Evolutionary conservation across 164 flowering plant species (phyloP), one percentile per base, ranked within the genome.

Genomic region (Brasenia schreberi): DNA sequence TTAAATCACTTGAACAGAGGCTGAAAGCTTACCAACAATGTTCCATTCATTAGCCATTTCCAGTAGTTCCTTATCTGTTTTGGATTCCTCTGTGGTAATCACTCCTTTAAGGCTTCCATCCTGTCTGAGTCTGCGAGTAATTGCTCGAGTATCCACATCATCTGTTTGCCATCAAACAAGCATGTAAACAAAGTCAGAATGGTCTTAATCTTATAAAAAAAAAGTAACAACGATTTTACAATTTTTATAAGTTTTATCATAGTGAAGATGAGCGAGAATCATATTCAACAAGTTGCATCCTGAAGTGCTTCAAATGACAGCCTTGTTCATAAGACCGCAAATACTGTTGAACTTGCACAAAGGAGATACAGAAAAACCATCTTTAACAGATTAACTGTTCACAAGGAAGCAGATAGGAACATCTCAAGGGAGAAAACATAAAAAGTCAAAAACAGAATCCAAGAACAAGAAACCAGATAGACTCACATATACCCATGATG

Each of bases 131-230:
- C 97, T 78, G 59, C 96, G 91, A 33, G 97, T 90, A 59, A 90
- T 87, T 64, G 92, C 97, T 63, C 96, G 91, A 10, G 97, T 90
- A 72, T 90, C 97, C 67, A 90, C 91, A 78, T 88, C 97, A 82
- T 88, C 97, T 90, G 78, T 75, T 69, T n/a, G 69, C 75, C 4
- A 69, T 10, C 19, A 61, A 18, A 9, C 63, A 61, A 23, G 19
- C 63, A 9, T 9, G 56, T 49, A 14, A 49, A 49, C 56, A 49
- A 49, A 49, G 16, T 49, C 56, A 5, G 16, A 14, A 49, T 6
- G 56, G 4, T 33, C 39, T 2, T 0, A 23, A 1, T 33, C 39
- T 33, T 33, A 33, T 33, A 33, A 33, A 33, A 33, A 33, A 33
- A 33, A 33, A 33, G 3, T 33, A 1, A 4, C 3, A 33, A 33